These are phyloP conservation scores for Thuja plicata DNA, from an alignment of 83 land plant species.

Conservation along the genomic window DNA sequence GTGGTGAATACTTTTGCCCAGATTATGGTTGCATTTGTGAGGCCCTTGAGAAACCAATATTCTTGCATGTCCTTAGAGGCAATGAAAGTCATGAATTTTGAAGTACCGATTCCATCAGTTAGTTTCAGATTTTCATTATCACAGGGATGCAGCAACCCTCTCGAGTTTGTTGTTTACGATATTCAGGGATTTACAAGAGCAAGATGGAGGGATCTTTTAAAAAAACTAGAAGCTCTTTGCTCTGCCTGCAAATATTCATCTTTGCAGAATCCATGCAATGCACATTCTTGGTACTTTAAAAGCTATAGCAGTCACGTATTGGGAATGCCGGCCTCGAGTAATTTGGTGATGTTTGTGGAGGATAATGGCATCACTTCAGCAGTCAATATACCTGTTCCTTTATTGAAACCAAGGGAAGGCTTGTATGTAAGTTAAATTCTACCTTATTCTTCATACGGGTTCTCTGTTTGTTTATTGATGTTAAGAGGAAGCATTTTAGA, in stretches of 20 bases:
- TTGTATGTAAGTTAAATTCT: background rate
- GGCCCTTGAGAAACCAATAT: conserved; percentile 9
- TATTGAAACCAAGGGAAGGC: background rate
- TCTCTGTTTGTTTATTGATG: background rate
- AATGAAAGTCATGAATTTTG: conserved; percentile 12
- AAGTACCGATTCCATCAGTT: conserved; percentile 46
- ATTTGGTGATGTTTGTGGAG: background rate
- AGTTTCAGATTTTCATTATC: conserved; percentile 34
- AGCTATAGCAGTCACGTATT: background rate
- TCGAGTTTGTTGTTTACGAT: conserved; percentile 40
- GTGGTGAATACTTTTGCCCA: conserved; percentile 35
- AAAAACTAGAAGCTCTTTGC: conserved; percentile 31
- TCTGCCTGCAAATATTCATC: conserved; percentile 26
- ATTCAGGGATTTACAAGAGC: conserved; percentile 26
- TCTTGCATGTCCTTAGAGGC: conserved; percentile 4
- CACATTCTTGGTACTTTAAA: conserved; percentile 28
- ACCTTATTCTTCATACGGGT: background rate
- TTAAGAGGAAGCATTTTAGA: background rate
- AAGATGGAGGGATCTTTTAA: conserved; percentile 39
- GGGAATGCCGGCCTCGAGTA: background rate
- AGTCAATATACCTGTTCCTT: background rate
- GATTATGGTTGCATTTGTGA: conserved; percentile 26
- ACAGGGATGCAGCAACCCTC: conserved; percentile 21
- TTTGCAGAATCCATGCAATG: conserved; percentile 31
- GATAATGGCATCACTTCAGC: background rate